Percentiles rank a stretch among this genome's conserved stretches.
phyloP scores from a whole-genome alignment of 2,329 filamentous ascomycete genomes.

The Fusarium sp. region DNA sequence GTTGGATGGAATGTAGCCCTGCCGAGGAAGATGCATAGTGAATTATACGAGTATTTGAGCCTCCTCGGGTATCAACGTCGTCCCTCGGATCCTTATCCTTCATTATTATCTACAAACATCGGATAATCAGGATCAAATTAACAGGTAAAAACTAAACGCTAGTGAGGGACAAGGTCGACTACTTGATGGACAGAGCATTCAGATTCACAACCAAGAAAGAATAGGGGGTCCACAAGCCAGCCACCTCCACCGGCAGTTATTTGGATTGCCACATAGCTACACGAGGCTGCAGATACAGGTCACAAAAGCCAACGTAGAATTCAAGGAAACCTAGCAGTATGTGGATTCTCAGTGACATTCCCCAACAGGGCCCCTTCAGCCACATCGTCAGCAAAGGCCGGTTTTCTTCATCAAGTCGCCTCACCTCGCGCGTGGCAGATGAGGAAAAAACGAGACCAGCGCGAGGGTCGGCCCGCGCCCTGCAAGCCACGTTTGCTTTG shows the following conservation, averaged over 20 bases:
- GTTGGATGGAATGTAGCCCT: background rate
- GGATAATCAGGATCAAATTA: background rate
- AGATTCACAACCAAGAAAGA: background rate
- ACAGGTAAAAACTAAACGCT: background rate
- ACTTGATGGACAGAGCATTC: background rate
- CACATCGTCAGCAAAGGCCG: background rate
- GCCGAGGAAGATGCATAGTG: background rate
- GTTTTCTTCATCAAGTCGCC: background rate
- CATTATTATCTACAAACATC: background rate
- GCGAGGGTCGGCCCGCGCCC: background rate
- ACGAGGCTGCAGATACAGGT: background rate
- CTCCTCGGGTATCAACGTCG: background rate
- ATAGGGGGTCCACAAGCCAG: background rate
- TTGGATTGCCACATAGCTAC: background rate
- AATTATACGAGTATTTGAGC: background rate
- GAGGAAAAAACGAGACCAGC: background rate
- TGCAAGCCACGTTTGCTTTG: background rate
- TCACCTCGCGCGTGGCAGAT: background rate
- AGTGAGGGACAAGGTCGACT: background rate
- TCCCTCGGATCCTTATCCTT: background rate
- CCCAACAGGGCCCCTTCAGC: background rate
- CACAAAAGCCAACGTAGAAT: background rate
- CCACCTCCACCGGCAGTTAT: background rate
- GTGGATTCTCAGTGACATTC: background rate
- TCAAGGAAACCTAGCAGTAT: background rate